Evolutionary conservation across 164 flowering plant species (phyloP).

Genomic region (Dillenia turbinata): DNA sequence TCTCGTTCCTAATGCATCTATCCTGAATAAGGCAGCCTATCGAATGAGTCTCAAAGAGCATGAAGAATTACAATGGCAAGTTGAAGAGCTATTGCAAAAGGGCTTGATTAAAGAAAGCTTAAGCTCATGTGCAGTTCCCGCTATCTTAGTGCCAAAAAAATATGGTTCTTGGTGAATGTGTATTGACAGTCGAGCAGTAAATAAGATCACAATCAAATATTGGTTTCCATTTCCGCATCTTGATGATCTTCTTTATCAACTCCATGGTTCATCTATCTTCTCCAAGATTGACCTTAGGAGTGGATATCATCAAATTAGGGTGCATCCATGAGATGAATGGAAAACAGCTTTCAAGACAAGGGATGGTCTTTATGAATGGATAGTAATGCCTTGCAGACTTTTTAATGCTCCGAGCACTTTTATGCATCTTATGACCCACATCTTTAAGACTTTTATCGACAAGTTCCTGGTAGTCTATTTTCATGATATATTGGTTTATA

Average conservation of each 20-base stretch:
- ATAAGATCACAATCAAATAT: not conserved
- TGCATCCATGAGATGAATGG: constrained; percentile 1
- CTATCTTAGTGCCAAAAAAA: constrained; percentile 5
- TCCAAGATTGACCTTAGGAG: constrained; percentile 1
- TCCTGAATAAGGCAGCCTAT: constrained; percentile 9
- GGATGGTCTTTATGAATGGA: constrained; percentile 5
- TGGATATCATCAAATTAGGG: too few species aligned
- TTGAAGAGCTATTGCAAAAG: constrained; percentile 4
- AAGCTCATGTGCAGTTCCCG: constrained; percentile 8
- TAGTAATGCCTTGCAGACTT: not conserved
- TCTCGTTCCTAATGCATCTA: constrained; percentile 2
- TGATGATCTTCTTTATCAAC: not conserved
- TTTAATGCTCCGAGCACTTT: constrained; percentile 1
- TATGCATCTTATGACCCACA: not conserved
- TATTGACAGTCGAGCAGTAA: constrained; percentile 1
- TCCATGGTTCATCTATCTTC: constrained; percentile 1
- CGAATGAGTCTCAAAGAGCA: constrained; percentile 4
- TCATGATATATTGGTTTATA: constrained; percentile 7
- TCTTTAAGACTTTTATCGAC: not conserved
- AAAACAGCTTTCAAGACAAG: constrained; percentile 4
- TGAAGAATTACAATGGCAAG: constrained; percentile 5
- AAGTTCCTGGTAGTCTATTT: constrained; percentile 6
- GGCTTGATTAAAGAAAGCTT: constrained; percentile 7
- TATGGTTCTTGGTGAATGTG: constrained; percentile 2
- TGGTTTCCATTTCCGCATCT: not conserved